Percentiles rank a stretch among this genome's conserved stretches.
Evolutionary conservation across 257 asterid species (phyloP).

Genomic region (Knoxia roxburghii): DNA sequence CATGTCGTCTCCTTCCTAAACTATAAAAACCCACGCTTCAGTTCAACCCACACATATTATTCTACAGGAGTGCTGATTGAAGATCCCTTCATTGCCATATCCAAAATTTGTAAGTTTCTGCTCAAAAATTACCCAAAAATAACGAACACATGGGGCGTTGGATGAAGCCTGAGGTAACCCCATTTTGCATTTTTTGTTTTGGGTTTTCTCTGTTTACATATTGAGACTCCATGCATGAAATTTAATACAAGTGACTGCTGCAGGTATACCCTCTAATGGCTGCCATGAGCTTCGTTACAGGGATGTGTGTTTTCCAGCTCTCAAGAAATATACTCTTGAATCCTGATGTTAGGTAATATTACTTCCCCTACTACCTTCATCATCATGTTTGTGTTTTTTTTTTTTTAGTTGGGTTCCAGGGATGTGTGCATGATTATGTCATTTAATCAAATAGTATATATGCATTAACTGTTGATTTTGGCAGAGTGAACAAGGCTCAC

Average conservation of each 20-base stretch:
- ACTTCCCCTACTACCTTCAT: no score
- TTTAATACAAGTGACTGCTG: neutral
- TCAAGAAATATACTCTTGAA: slow-evolving; percentile 55
- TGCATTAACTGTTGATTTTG: neutral
- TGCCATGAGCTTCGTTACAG: slow-evolving; percentile 71
- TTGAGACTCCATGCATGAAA: neutral
- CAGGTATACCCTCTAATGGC: slow-evolving; percentile 79
- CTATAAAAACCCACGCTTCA: neutral
- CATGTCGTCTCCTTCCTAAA: neutral
- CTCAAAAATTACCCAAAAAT: neutral
- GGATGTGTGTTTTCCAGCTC: slow-evolving; percentile 70
- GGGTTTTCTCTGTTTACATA: neutral
- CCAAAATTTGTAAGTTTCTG: no score
- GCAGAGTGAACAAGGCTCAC: slow-evolving; percentile 57
- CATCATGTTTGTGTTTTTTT: no score
- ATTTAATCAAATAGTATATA: no score
- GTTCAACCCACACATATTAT: neutral
- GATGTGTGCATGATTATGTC: no score
- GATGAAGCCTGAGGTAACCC: slow-evolving; percentile 72
- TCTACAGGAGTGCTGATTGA: no score
- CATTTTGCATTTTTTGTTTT: no score
- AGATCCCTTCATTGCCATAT: no score
- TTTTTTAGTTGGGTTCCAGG: no score
- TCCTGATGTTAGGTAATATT: slow-evolving; percentile 67
- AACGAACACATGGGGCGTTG: slow-evolving; percentile 60